These are phyloP conservation scores for Pseudogymnoascus sp. DNA, from an alignment of 2,329 filamentous ascomycete genomes.

Conservation along the genomic window DNA sequence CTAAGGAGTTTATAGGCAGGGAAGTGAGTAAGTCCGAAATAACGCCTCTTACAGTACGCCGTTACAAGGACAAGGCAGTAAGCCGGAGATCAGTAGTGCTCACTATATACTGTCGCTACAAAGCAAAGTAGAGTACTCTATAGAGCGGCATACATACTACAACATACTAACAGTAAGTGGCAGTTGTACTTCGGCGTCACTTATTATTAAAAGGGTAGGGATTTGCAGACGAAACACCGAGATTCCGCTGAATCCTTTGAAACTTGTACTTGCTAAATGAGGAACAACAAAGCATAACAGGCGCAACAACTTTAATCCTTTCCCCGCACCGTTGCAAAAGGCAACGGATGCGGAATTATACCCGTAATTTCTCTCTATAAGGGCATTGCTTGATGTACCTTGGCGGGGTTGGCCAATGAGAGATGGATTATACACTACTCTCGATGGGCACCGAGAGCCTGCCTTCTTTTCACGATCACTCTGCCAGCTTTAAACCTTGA, in stretches of 20 bases:
- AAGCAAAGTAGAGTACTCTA: not conserved
- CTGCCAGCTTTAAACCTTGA: constrained; percentile 1
- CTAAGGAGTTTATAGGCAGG: not conserved
- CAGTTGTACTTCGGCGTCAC: not conserved
- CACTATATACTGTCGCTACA: not conserved
- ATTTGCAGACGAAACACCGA: not conserved
- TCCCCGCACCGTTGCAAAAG: not conserved
- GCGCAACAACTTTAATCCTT: not conserved
- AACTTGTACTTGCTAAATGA: not conserved
- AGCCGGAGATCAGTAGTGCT: not conserved
- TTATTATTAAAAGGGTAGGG: not conserved
- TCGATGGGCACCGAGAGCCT: not conserved
- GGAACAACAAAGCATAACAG: not conserved
- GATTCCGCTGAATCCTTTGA: not conserved
- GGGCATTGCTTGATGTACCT: not conserved
- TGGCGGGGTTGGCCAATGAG: not conserved
- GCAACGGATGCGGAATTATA: constrained; percentile 6
- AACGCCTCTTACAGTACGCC: not conserved
- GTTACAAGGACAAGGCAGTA: not conserved
- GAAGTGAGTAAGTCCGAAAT: not conserved
- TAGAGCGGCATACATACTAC: not conserved
- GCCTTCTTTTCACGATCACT: not conserved
- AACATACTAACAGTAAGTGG: not conserved
- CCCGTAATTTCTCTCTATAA: not conserved
- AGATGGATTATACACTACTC: not conserved